These are phyloP conservation scores for Dendrobium huoshanense DNA, from an alignment of 106 monocot species.

Conservation along the genomic window DNA sequence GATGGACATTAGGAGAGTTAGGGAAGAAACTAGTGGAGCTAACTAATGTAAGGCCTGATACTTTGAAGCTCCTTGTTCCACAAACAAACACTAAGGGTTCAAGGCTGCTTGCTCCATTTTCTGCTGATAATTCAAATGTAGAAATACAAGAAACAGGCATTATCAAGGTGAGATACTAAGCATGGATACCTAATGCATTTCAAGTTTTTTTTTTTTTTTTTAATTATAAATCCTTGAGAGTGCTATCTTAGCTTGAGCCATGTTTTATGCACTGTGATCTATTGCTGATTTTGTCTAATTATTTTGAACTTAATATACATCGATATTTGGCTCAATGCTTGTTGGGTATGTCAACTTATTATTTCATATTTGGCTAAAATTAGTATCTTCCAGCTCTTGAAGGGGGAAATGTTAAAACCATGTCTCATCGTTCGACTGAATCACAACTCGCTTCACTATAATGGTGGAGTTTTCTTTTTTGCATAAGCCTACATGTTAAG, in stretches of 20 bases:
- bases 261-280: neutral
- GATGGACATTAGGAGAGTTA: conserved; percentile 48
- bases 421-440: neutral
- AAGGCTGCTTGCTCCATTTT: conserved; percentile 63
- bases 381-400: neutral
- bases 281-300: neutral
- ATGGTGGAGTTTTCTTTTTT: too few relatives aligned
- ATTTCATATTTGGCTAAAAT: neutral
- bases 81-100: conserved; percentile 45
- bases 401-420: neutral
- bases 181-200: neutral
- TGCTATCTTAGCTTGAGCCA: neutral
- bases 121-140: conserved; percentile 48
- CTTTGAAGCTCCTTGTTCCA: conserved; percentile 74
- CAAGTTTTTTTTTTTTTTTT: neutral
- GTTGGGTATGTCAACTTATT: neutral
- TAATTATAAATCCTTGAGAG: neutral
- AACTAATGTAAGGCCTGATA: conserved; percentile 74
- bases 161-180: conserved; percentile 34
- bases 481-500: too few relatives aligned
- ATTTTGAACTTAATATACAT: neutral
- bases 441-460: neutral
- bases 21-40: conserved; percentile 59
- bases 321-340: neutral
- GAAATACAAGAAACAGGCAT: conserved; percentile 54